These are phyloP conservation scores for Plectranthus barbatus DNA, from an alignment of 257 asterid species.

Conservation along the genomic window DNA sequence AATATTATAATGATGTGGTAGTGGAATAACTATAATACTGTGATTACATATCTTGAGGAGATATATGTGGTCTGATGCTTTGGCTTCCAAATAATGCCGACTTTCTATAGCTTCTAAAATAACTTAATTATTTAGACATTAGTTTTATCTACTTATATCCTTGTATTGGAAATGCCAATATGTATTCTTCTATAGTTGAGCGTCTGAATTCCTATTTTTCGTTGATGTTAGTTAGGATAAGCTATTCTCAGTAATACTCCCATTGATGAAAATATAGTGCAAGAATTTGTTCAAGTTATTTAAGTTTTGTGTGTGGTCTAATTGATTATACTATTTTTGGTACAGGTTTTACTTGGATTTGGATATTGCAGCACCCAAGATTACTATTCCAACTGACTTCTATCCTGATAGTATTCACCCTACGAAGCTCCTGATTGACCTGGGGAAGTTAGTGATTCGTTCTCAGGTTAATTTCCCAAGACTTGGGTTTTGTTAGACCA, in stretches of 20 bases:
- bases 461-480: conserved; percentile 54
- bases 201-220: background rate
- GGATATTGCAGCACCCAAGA: conserved; percentile 97
- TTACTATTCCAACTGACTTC: conserved; percentile 84
- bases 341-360: conserved; percentile 87
- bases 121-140: background rate
- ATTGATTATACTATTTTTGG: conserved; percentile 14
- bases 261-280: conserved; percentile 1
- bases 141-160: background rate
- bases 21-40: background rate
- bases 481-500: conserved; percentile 7
- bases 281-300: conserved; percentile 5
- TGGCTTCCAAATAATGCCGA: background rate
- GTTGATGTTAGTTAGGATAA: background rate
- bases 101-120: background rate
- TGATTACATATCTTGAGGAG: background rate
- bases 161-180: background rate
- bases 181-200: background rate
- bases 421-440: conserved; percentile 90
- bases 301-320: conserved; percentile 9
- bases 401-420: conserved; percentile 67
- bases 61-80: background rate
- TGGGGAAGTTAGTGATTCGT: conserved; percentile 83
- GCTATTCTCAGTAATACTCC: background rate
- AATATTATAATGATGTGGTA: background rate